A percentile compares a stretch with the other conserved stretches of the same genome.
These are phyloP conservation scores for Claviceps maximensis DNA, from an alignment of 2,329 filamentous ascomycete genomes.

Conservation along the genomic window DNA sequence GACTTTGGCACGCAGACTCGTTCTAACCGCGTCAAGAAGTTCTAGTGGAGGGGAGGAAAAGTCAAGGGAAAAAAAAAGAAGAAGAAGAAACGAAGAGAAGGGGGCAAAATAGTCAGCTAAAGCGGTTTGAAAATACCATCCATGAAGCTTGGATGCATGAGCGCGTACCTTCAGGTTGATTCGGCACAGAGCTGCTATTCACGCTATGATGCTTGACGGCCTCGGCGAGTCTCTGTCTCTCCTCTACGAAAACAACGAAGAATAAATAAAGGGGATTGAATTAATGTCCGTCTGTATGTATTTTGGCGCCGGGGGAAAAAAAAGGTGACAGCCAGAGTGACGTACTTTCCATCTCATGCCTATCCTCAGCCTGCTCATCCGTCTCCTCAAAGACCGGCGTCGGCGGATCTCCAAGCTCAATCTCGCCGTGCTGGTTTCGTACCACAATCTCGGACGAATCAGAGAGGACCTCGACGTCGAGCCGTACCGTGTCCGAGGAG, in stretches of 20 bases:
- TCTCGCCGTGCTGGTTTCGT: conserved; percentile 48
- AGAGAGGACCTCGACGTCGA: conserved; percentile 33
- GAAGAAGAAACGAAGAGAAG: too few relatives aligned
- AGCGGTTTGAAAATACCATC: not conserved
- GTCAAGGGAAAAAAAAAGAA: not conserved
- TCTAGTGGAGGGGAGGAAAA: conserved; percentile 31
- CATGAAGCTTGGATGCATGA: not conserved
- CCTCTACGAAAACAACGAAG: conserved; percentile 37
- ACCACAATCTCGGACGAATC: conserved; percentile 46
- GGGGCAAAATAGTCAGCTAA: not conserved
- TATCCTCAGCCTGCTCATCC: conserved; percentile 44
- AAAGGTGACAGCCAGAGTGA: not conserved
- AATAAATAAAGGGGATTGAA: too few relatives aligned
- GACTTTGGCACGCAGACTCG: conserved; percentile 60
- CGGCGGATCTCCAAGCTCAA: conserved; percentile 45
- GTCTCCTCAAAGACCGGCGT: conserved; percentile 39
- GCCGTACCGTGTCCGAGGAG: conserved; percentile 32
- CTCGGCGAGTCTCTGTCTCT: conserved; percentile 46
- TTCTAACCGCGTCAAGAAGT: conserved; percentile 54
- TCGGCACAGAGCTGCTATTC: conserved; percentile 39
- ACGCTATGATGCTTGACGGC: conserved; percentile 48
- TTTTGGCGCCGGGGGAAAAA: too few relatives aligned
- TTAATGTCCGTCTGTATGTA: not conserved
- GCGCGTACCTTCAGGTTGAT: conserved; percentile 51
- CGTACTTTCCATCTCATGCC: conserved; percentile 42